These are phyloP conservation scores for Arthroderma sp. DNA, from an alignment of 2,329 filamentous ascomycete species.

Conservation along the genomic window DNA sequence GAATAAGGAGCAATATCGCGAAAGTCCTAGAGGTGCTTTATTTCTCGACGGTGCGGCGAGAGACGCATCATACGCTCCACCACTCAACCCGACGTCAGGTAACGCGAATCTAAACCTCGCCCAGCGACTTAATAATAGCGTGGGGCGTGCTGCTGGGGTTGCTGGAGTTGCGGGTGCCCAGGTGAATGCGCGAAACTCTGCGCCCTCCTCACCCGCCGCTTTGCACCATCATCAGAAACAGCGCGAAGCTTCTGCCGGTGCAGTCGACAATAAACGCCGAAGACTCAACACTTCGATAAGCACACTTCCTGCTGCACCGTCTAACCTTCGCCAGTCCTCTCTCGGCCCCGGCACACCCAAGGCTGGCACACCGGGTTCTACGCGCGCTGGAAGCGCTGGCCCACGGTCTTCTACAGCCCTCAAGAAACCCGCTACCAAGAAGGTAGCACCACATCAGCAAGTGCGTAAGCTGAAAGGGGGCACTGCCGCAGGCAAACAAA, in stretches of 20 bases:
- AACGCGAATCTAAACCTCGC: constrained; percentile 42
- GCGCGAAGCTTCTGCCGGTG: constrained; percentile 42
- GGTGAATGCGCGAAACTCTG: constrained; percentile 28
- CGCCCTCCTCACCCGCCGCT: constrained; percentile 26
- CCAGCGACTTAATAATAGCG: constrained; percentile 33
- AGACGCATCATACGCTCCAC: constrained; percentile 30
- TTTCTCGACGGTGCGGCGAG: constrained; percentile 34
- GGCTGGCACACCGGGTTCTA: constrained; percentile 38
- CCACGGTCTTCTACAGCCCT: constrained; percentile 31
- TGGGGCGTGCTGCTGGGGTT: constrained; percentile 19
- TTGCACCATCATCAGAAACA: constrained; percentile 33
- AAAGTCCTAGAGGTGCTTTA: constrained; percentile 34
- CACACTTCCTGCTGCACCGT: constrained; percentile 41
- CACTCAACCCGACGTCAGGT: constrained; percentile 43
- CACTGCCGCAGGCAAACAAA: constrained; percentile 22
- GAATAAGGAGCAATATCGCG: constrained; percentile 29
- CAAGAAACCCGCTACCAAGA: constrained; percentile 39
- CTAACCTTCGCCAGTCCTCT: constrained; percentile 46
- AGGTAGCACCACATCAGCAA: constrained; percentile 43
- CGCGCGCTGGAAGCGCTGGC: constrained; percentile 47
- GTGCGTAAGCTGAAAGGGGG: constrained; percentile 27
- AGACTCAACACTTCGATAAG: constrained; percentile 42
- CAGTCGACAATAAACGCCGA: constrained; percentile 46
- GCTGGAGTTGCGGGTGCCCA: constrained; percentile 28
- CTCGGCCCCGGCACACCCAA: constrained; percentile 53